phyloP scores from a whole-genome alignment of 306 rosid species.

The Fragaria vesca region DNA sequence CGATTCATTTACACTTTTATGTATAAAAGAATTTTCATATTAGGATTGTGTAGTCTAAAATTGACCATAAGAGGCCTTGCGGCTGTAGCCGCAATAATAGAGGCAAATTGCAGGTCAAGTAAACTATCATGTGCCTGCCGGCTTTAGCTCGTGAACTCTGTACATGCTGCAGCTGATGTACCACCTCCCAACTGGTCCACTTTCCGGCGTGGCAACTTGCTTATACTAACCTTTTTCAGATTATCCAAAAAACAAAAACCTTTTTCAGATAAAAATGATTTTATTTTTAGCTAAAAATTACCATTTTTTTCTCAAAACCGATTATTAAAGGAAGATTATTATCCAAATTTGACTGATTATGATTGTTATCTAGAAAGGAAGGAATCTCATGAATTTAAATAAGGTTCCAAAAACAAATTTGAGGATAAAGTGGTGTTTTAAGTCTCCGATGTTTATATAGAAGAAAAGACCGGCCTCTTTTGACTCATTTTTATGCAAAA shows the following conservation, averaged over 20 bases:
- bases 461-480: neutral
- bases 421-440: neutral
- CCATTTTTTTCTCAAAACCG: neutral
- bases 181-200: neutral
- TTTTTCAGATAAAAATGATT: neutral
- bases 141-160: constrained; percentile 2
- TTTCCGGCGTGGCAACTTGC: constrained; percentile 9
- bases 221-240: neutral
- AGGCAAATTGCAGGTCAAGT: neutral
- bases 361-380: neutral
- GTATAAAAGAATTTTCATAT: no score
- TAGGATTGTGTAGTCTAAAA: neutral
- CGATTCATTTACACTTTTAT: no score
- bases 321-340: neutral
- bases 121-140: neutral
- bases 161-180: constrained; percentile 5
- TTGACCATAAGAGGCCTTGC: neutral
- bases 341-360: neutral
- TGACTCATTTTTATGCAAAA: neutral
- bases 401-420: neutral
- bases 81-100: constrained; percentile 7
- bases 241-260: neutral
- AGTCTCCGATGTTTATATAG: neutral
- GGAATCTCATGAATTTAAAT: neutral
- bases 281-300: neutral